A percentile compares a stretch with the other conserved stretches of the same genome.
phyloP scores from a whole-genome alignment of 805 yeast genomes.

The Lipomyces sp. region DNA sequence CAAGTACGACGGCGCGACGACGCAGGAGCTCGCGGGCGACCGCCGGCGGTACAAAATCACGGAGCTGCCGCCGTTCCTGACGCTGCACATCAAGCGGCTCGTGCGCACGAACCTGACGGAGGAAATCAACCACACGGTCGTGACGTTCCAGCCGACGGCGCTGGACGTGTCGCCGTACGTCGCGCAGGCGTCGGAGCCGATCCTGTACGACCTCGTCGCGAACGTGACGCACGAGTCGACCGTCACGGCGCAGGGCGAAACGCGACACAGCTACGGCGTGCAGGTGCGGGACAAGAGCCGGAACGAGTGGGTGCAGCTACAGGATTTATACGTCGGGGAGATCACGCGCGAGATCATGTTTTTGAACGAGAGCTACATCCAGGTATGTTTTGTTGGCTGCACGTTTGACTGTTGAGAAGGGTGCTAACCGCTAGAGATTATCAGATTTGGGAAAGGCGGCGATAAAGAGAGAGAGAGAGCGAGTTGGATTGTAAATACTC shows the following conservation, averaged over 20 bases:
- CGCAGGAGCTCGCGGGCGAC: conserved; percentile 39
- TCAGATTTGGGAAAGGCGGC: conserved; percentile 27
- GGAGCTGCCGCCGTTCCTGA: conserved; percentile 51
- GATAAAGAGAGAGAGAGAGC: neutral
- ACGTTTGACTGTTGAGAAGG: neutral
- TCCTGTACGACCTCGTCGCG: conserved; percentile 46
- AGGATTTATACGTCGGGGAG: conserved; percentile 47
- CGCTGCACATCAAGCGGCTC: conserved; percentile 58
- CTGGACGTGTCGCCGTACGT: conserved; percentile 41
- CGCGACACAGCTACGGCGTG: conserved; percentile 46
- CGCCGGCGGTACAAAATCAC: conserved; percentile 42
- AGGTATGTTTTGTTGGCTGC: conserved; percentile 53
- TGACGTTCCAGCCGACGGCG: conserved; percentile 50
- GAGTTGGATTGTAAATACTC: too few relatives aligned
- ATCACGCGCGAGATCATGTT: conserved; percentile 59
- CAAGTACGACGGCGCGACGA: conserved; percentile 36
- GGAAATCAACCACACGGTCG: conserved; percentile 57
- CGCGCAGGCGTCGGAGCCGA: conserved; percentile 27
- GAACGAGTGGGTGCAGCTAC: conserved; percentile 57
- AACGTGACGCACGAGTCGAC: conserved; percentile 47
- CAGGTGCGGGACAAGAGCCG: conserved; percentile 45
- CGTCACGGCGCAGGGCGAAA: conserved; percentile 34
- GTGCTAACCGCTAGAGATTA: neutral
- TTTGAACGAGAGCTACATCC: conserved; percentile 59
- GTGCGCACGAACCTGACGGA: conserved; percentile 39